Evolutionary conservation across 169 alveolate genomes (phyloP).

Genomic region (Eimeria falciformis): DNA sequence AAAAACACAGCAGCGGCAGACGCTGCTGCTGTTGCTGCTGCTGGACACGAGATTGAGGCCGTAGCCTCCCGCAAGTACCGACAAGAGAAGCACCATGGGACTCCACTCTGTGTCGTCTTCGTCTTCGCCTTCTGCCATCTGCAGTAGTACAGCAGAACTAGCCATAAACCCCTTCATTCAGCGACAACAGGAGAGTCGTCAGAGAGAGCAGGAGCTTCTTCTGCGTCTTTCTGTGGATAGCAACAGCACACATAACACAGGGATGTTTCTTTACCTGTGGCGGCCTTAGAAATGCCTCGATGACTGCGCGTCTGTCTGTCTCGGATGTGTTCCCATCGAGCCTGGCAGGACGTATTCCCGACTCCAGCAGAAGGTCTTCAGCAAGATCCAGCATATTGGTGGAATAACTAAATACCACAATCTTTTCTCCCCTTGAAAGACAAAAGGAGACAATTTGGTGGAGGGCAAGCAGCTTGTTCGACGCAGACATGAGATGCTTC

Average conservation of each 20-base stretch:
- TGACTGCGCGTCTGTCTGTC: not conserved
- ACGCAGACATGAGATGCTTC: not conserved
- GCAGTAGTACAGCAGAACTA: conserved; percentile 19
- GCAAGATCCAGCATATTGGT: conserved; percentile 38
- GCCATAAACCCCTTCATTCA: not conserved
- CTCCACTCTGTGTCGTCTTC: not conserved
- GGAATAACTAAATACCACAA: conserved; percentile 20
- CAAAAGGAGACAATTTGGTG: not conserved
- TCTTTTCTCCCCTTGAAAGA: not conserved
- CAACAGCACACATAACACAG: not conserved
- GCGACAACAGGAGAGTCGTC: not conserved
- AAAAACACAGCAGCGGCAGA: conserved; percentile 51
- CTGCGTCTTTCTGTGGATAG: too few species aligned
- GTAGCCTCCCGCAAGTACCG: conserved; percentile 61
- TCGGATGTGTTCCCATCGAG: conserved; percentile 42
- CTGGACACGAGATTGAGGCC: conserved; percentile 24
- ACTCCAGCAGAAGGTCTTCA: conserved; percentile 7
- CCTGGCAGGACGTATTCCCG: conserved; percentile 14
- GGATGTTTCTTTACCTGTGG: not conserved
- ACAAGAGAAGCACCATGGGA: conserved; percentile 42
- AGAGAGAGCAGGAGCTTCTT: not conserved
- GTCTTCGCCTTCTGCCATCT: not conserved
- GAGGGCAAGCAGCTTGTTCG: conserved; percentile 6
- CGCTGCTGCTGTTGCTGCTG: conserved; percentile 39
- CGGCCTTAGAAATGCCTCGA: conserved; percentile 39